Conservation (phyloP, 2,329 filamentous ascomycete species). For the Paracamarosporium sp. region DNA sequence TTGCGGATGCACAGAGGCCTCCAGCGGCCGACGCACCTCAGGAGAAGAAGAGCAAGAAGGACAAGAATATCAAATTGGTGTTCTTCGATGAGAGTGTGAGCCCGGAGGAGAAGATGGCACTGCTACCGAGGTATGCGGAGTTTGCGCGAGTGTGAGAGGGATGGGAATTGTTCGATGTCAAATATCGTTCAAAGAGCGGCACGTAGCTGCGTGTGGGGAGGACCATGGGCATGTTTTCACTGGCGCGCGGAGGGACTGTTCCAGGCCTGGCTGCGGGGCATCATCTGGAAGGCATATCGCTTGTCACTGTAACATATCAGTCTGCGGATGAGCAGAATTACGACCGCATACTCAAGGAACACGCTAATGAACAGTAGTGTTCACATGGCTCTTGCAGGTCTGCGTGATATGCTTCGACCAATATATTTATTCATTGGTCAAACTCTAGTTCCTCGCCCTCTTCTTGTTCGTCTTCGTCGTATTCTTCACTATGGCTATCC, state of each 20-base stretch:
- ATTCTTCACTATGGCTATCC: slow-evolving; percentile 45
- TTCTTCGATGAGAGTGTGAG: slow-evolving; percentile 82
- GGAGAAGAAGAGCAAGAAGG: slow-evolving; percentile 68
- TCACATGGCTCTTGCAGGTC: background rate
- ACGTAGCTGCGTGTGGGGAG: background rate
- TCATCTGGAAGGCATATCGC: background rate
- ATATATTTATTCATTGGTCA: slow-evolving; percentile 15
- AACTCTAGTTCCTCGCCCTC: slow-evolving; percentile 40
- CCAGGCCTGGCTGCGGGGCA: background rate
- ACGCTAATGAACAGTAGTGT: background rate
- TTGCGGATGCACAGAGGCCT: slow-evolving; percentile 57
- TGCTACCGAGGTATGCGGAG: slow-evolving; percentile 73
- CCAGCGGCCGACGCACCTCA: slow-evolving; percentile 40
- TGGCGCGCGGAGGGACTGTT: background rate
- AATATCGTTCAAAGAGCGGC: background rate
- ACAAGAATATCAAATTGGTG: slow-evolving; percentile 68
- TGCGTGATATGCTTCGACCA: background rate
- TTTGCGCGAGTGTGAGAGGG: slow-evolving; percentile 29
- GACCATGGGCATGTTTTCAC: background rate
- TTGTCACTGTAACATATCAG: background rate
- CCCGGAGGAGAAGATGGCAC: slow-evolving; percentile 89
- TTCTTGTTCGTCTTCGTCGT: slow-evolving; percentile 46
- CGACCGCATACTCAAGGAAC: background rate
- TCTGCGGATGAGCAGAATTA: background rate
- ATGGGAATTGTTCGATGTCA: background rate